Conservation (phyloP, 2,329 filamentous ascomycete genomes). For the Apiospora saccharicola region DNA sequence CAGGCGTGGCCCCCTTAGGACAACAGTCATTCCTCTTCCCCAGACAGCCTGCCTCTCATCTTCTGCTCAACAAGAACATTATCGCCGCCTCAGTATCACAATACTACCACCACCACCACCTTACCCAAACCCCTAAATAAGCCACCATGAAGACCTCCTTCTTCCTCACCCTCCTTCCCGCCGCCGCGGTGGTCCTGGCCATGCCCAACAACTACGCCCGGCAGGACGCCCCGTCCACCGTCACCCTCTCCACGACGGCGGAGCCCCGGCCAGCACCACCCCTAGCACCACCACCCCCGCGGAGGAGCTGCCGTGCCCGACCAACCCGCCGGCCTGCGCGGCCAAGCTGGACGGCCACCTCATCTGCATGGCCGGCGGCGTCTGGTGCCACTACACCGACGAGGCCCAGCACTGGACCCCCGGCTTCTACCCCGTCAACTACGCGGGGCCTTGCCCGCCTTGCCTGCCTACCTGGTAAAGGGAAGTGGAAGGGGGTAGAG, state of each 20-base stretch:
- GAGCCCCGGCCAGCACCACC: not conserved
- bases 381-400: slow-evolving; percentile 24
- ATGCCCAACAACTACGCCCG: slow-evolving; percentile 14
- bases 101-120: not conserved
- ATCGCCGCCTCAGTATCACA: not conserved
- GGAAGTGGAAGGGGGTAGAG: not conserved
- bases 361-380: slow-evolving; percentile 17
- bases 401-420: not conserved
- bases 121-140: not conserved
- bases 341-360: slow-evolving; percentile 19
- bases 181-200: not conserved
- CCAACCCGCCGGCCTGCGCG: not conserved
- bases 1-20: not conserved
- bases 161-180: slow-evolving; percentile 14
- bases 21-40: no score
- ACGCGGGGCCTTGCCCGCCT: slow-evolving; percentile 12
- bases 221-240: slow-evolving; percentile 1
- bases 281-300: not conserved
- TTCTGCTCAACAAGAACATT: not conserved
- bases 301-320: slow-evolving; percentile 22
- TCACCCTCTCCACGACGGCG: not conserved
- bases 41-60: not conserved
- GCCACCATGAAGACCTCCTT: slow-evolving; percentile 18
- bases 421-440: slow-evolving; percentile 20
- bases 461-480: slow-evolving; percentile 14